Evolutionary conservation across 1,284 basidiomycete species (phyloP).

Genomic region (Psilocybe mexicana): DNA sequence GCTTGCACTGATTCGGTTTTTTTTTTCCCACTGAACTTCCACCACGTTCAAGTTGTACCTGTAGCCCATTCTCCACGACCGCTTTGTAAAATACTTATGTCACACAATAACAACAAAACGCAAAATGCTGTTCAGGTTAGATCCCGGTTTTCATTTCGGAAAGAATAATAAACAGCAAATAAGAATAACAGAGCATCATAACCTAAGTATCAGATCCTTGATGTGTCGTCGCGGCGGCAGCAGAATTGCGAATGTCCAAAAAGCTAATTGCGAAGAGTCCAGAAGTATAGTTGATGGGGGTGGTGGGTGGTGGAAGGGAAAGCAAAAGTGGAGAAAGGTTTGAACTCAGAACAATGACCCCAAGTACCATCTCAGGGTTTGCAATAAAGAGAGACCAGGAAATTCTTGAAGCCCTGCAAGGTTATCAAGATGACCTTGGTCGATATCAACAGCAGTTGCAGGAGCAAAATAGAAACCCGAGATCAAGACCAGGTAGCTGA

Average conservation of each 20-base stretch:
- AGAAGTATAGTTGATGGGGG: not conserved
- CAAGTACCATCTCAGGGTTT: conserved; percentile 39
- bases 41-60: too few relatives aligned
- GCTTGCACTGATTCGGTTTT: conserved; percentile 49
- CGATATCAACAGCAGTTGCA: conserved; percentile 36
- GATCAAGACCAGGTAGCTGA: conserved; percentile 76
- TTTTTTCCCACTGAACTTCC: too few relatives aligned
- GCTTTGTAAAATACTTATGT: not conserved
- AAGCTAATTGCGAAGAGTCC: not conserved
- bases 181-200: not conserved
- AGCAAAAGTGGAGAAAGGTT: not conserved
- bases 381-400: conserved; percentile 35
- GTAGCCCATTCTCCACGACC: too few relatives aligned
- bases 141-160: too few relatives aligned
- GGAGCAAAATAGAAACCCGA: conserved; percentile 83
- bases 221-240: too few relatives aligned
- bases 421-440: conserved; percentile 29
- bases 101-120: too few relatives aligned
- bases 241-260: not conserved
- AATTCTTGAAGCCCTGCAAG: conserved; percentile 29
- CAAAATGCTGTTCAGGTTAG: too few relatives aligned
- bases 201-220: too few relatives aligned
- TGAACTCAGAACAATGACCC: conserved; percentile 27
- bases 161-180: not conserved
- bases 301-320: not conserved